Percentiles rank a stretch among this genome's conserved stretches.
phyloP scores from a whole-genome alignment of 345 rosid genomes.

The Camelina hispida region DNA sequence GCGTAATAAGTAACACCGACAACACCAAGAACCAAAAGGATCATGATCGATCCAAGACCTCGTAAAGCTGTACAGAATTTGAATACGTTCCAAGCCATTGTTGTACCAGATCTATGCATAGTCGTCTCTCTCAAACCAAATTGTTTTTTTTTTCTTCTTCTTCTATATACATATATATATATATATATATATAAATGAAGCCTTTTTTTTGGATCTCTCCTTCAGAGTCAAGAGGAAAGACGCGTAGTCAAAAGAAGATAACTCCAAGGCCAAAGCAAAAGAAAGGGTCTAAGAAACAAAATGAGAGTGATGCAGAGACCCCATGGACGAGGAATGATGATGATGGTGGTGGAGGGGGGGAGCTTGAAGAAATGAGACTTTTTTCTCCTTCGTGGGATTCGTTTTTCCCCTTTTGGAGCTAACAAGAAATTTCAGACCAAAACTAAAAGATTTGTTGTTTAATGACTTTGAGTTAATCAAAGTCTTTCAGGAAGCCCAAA shows the following conservation, averaged over 20 bases:
- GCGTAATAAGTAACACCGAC: slow-evolving; percentile 80
- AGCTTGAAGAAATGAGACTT: slow-evolving; percentile 38
- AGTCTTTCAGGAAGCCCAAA: not conserved
- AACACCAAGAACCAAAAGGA: slow-evolving; percentile 73
- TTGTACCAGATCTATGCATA: slow-evolving; percentile 80
- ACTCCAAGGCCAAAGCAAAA: not conserved
- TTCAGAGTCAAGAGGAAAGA: slow-evolving; percentile 7
- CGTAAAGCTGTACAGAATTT: slow-evolving; percentile 75
- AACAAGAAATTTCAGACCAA: slow-evolving; percentile 11
- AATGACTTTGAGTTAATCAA: slow-evolving; percentile 12
- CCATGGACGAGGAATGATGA: slow-evolving; percentile 12
- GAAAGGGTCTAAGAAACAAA: not conserved
- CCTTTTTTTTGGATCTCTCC: not conserved
- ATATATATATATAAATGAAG: too few relatives aligned
- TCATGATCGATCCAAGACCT: slow-evolving; percentile 82
- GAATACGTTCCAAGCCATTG: slow-evolving; percentile 89
- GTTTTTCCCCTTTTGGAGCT: slow-evolving; percentile 25
- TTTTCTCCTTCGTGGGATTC: slow-evolving; percentile 26
- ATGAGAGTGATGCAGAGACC: slow-evolving; percentile 26
- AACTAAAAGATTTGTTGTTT: not conserved
- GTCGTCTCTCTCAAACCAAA: slow-evolving; percentile 7
- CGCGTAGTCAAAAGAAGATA: slow-evolving; percentile 16
- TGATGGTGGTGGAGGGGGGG: not conserved
- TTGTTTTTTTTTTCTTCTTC: too few relatives aligned
- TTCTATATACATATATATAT: too few relatives aligned